These are phyloP conservation scores for Gossypium davidsonii DNA, from an alignment of 441 rosid species.

Conservation along the genomic window DNA sequence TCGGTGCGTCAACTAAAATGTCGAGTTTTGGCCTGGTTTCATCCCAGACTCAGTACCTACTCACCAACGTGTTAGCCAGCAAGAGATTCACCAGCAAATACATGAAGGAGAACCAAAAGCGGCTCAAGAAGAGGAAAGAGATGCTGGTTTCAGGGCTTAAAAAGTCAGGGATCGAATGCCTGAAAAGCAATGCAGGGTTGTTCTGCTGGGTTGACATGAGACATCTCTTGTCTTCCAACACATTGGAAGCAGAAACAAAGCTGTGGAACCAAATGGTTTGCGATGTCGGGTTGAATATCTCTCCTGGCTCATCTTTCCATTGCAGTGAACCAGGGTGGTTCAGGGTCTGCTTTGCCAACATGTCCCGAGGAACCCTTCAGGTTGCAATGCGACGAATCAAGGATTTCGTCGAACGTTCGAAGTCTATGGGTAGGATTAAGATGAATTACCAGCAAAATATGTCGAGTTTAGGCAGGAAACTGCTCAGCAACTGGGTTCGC, in stretches of 20 bases:
- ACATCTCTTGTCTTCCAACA: constrained; percentile 30
- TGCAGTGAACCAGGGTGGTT: constrained; percentile 65
- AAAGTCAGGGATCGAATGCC: constrained; percentile 33
- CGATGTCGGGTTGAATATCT: constrained; percentile 47
- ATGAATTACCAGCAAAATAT: not conserved
- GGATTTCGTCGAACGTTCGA: constrained; percentile 20
- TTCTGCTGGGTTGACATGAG: constrained; percentile 69
- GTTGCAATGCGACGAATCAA: constrained; percentile 44
- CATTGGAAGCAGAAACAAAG: constrained; percentile 46
- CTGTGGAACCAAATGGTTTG: constrained; percentile 41
- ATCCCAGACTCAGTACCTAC: constrained; percentile 50
- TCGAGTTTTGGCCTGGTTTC: constrained; percentile 61
- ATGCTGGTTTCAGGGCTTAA: constrained; percentile 36
- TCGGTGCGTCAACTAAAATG: constrained; percentile 52
- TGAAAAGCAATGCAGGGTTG: constrained; percentile 47
- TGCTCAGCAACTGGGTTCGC: constrained; percentile 35
- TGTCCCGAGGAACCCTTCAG: constrained; percentile 32
- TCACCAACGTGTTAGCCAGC: constrained; percentile 36
- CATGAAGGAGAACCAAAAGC: constrained; percentile 34
- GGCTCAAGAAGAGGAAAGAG: constrained; percentile 42
- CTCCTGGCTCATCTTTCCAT: constrained; percentile 58
- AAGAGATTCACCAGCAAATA: constrained; percentile 35
- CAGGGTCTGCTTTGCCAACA: constrained; percentile 16
- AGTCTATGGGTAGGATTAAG: not conserved
- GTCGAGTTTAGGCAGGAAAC: not conserved